A percentile compares a stretch with the other conserved stretches of the same genome.
Evolutionary conservation across 2,329 filamentous ascomycete genomes (phyloP).

Genomic region (Aspergillus glaucus): DNA sequence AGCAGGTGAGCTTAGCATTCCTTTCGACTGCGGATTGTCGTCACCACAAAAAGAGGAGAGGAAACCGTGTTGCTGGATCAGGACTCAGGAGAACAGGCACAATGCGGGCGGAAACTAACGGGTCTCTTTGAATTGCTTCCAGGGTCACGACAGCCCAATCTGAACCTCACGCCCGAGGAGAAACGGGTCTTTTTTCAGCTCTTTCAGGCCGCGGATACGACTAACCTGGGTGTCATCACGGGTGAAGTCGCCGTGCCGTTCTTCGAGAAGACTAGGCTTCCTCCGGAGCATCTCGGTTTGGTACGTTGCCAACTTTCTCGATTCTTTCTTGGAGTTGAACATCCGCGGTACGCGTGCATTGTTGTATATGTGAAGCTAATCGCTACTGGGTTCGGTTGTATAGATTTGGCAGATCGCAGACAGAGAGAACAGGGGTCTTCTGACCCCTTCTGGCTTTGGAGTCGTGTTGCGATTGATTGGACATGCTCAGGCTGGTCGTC

Average conservation of each 20-base stretch:
- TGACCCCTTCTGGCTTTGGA: conserved; percentile 89
- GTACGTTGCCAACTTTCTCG: conserved; percentile 46
- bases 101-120: conserved; percentile 18
- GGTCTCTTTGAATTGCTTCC: conserved; percentile 5
- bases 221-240: conserved; percentile 86
- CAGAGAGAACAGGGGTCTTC: conserved; percentile 87
- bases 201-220: conserved; percentile 86
- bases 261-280: conserved; percentile 90
- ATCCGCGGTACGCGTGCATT: neutral
- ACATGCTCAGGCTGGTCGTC: conserved; percentile 82
- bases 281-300: conserved; percentile 80
- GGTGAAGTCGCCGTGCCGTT: conserved; percentile 95
- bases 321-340: neutral
- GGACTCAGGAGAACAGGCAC: conserved; percentile 4
- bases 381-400: conserved; percentile 5
- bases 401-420: conserved; percentile 99
- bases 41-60: conserved; percentile 11
- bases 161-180: conserved; percentile 86
- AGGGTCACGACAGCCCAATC: conserved; percentile 51
- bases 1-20: conserved; percentile 19
- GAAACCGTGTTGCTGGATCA: conserved; percentile 4
- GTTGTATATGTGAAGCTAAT: neutral
- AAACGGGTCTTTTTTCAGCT: conserved; percentile 90
- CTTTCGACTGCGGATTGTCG: neutral
- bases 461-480: conserved; percentile 90